Conservation (phyloP, 139 green algal species). For the Choricystis sp. region DNA sequence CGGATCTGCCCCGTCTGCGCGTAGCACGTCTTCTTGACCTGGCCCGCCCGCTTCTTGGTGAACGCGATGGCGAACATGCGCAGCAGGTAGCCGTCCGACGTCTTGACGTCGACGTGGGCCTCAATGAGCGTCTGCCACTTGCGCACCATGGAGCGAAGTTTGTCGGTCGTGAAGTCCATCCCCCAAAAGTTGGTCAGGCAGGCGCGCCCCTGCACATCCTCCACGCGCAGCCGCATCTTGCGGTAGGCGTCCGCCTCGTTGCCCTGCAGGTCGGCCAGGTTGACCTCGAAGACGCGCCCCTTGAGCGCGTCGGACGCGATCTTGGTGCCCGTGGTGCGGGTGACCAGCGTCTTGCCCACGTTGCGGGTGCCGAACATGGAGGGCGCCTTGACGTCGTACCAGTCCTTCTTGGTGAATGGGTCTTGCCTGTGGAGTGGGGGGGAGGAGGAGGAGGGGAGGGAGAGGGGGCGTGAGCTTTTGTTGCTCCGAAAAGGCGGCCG, state of each 20-base stretch:
- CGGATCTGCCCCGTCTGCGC: conserved; percentile 66
- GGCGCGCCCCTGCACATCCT: conserved; percentile 92
- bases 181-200: conserved; percentile 96
- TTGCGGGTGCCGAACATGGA: conserved; percentile 79
- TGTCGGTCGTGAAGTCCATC: conserved; percentile 99
- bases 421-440: conserved; percentile 55
- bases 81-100: conserved; percentile 92
- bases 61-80: conserved; percentile 96
- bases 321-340: conserved; percentile 94
- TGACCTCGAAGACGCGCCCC: conserved; percentile 90
- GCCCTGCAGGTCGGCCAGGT: conserved; percentile 92
- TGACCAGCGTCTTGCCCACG: conserved; percentile 97
- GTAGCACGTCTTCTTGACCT: conserved; percentile 92
- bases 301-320: conserved; percentile 97
- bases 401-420: conserved; percentile 99
- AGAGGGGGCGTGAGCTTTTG: neutral
- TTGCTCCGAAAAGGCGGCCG: neutral
- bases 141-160: conserved; percentile 91
- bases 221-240: conserved; percentile 89
- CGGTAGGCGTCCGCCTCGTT: conserved; percentile 95
- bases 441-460: conserved; percentile 1
- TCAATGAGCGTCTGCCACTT: conserved; percentile 99
- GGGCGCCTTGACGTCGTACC: conserved; percentile 99
- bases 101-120: conserved; percentile 95
- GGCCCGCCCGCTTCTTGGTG: conserved; percentile 87